A percentile compares a stretch with the other conserved stretches of the same genome.
Evolutionary conservation across 1,284 basidiomycete species (phyloP).

Genomic region (Cryptococcus floricola): DNA sequence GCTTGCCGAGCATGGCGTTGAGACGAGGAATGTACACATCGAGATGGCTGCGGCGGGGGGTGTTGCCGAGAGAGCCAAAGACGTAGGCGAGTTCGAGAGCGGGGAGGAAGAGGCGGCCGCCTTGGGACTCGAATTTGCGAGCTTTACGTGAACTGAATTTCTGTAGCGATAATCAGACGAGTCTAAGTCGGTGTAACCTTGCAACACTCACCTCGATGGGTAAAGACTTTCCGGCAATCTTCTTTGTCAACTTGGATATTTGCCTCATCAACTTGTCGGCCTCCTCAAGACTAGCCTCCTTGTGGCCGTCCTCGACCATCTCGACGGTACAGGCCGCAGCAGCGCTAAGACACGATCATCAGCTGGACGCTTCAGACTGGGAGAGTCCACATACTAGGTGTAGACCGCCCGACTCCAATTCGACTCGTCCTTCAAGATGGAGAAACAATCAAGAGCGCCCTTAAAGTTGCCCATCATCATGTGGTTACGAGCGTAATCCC

Average conservation of each 20-base stretch:
- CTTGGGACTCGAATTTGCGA: conserved; percentile 75
- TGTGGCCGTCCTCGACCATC: conserved; percentile 27
- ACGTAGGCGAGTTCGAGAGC: conserved; percentile 81
- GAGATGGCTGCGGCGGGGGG: conserved; percentile 50
- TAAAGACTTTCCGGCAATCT: conserved; percentile 80
- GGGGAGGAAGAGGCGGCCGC: conserved; percentile 66
- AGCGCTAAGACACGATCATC: conserved; percentile 22
- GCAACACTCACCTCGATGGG: conserved; percentile 69
- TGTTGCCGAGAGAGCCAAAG: conserved; percentile 58
- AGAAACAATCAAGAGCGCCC: conserved; percentile 63
- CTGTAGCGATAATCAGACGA: conserved; percentile 46
- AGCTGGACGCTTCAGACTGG: neutral
- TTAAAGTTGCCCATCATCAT: conserved; percentile 66
- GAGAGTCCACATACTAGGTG: conserved; percentile 50
- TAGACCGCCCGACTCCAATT: conserved; percentile 89
- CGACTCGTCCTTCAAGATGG: conserved; percentile 60
- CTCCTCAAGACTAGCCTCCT: conserved; percentile 43
- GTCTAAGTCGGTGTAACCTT: neutral
- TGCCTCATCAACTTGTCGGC: conserved; percentile 58
- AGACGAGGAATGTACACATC: conserved; percentile 51
- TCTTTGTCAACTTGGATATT: conserved; percentile 57
- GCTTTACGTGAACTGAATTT: conserved; percentile 88
- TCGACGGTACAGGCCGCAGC: conserved; percentile 45
- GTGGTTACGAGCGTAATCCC: conserved; percentile 80
- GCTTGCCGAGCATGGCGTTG: conserved; percentile 47